Base-by-base conservation (phyloP, 139 green algal genomes). In the Pseudopediastrum boryanum region DNA sequence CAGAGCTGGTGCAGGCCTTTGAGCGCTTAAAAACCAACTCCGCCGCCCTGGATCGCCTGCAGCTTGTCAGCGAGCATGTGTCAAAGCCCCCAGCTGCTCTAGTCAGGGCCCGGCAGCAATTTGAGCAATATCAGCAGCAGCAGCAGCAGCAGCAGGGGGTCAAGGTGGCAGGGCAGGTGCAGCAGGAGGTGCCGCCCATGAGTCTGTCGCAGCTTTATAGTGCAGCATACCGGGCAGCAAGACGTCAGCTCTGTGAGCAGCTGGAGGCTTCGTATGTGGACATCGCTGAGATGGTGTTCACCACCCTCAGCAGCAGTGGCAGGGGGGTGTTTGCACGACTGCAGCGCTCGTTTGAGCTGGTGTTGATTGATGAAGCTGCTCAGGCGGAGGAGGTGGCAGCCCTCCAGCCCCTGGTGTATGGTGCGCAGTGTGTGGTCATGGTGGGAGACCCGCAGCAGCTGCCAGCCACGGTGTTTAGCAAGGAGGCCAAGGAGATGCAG, bases 401-500 rank as follows among this genome's bases (percentile, higher is more conserved):
- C 6, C 83, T 99, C 74, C 92, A 97, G 72, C 89, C 95, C 0
- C 86, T 98, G 71, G 82, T 85, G n/a, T 90, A 94, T 56, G 91
- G 91, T 16, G 89, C 85, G 10, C 41, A 33, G 42, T 50, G 23
- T 29, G 86, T 87, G 33, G 89, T 95, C 31, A 78, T 96, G 75
- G 93, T 98, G 77, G 95, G 95, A 0, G 95, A 98, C 81, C 94
- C 94, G 10, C 90, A 95, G 87, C 95, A 98, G 86, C 89, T 98
- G 77, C 95, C 95, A 19, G 94, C 95, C 74, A 98, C 95, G 13
- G 85, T 98, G 78, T 96, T 89, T 69, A 83, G 67, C 51, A 44
- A 68, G 29, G 54, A 66, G 8, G 93, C 85, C 29, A 84, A 84
- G 78, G 81, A 92, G 62, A 79, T 89, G 48, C 67, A 75, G 27